A percentile compares a stretch with the other conserved stretches of the same genome.
Conservation (phyloP, 2,329 filamentous ascomycete genomes). For the Ophiosphaerella herpotricha region DNA sequence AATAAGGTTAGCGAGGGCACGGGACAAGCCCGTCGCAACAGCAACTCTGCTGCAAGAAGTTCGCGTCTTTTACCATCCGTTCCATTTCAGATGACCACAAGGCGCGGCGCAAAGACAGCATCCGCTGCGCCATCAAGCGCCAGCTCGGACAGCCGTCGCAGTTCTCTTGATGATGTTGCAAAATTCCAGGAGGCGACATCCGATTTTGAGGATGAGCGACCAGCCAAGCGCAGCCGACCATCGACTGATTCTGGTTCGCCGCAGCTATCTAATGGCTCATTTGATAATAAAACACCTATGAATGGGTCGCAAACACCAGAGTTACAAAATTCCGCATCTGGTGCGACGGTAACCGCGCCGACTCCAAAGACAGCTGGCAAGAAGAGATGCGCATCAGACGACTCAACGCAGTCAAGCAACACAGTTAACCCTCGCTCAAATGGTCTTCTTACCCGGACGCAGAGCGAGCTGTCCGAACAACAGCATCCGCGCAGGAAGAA, state of each 20-base stretch:
- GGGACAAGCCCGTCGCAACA: conserved; percentile 25
- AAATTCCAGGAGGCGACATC: conserved; percentile 34
- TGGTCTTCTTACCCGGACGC: conserved; percentile 41
- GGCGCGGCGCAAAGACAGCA: conserved; percentile 47
- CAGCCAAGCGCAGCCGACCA: conserved; percentile 46
- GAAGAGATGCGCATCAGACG: conserved; percentile 41
- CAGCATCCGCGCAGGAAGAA: conserved; percentile 43
- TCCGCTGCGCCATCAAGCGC: conserved; percentile 42
- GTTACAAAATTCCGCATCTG: conserved; percentile 22
- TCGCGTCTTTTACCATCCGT: conserved; percentile 53
- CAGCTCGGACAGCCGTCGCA: conserved; percentile 46
- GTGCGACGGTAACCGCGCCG: conserved; percentile 21
- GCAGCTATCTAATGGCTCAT: conserved; percentile 34
- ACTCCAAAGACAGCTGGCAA: conserved; percentile 31
- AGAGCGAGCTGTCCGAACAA: conserved; percentile 43
- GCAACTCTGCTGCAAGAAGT: conserved; percentile 27
- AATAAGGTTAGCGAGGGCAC: conserved; percentile 39
- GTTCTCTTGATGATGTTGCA: conserved; percentile 43
- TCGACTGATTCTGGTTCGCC: conserved; percentile 46
- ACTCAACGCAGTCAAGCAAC: conserved; percentile 38
- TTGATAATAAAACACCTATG: conserved; percentile 34
- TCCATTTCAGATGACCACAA: conserved; percentile 56
- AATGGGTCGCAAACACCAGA: conserved; percentile 35
- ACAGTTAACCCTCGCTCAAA: conserved; percentile 33
- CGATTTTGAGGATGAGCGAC: conserved; percentile 41